These are phyloP conservation scores for Daedaleopsis sinensis DNA, from an alignment of 768 basidiomycete species.

Conservation along the genomic window DNA sequence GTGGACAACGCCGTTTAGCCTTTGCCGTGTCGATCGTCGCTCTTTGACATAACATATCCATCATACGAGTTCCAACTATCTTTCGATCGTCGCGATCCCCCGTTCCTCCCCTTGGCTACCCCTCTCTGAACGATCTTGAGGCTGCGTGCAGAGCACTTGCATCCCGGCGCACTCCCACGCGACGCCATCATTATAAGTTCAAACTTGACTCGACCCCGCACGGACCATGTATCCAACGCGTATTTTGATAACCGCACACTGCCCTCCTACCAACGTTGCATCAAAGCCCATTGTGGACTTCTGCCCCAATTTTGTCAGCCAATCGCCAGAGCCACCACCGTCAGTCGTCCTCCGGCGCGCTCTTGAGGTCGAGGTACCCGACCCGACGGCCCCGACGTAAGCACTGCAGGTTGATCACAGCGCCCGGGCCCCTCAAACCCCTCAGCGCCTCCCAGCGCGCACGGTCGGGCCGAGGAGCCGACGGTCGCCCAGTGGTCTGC, in stretches of 20 bases:
- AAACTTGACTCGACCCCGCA: not conserved
- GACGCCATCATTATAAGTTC: not conserved
- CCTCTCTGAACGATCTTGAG: too few relatives aligned
- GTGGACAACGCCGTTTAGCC: too few relatives aligned
- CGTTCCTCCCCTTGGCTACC: too few relatives aligned
- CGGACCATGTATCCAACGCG: not conserved
- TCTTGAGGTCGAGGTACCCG: not conserved
- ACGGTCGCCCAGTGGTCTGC: not conserved
- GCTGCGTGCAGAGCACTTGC: too few relatives aligned
- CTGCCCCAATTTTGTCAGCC: not conserved
- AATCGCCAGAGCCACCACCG: slow-evolving; percentile 12
- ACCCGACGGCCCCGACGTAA: not conserved
- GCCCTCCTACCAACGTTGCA: not conserved
- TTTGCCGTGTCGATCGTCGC: too few relatives aligned
- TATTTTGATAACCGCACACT: too few relatives aligned
- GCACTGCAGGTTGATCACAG: not conserved
- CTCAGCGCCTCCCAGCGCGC: not conserved
- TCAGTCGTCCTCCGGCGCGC: slow-evolving; percentile 3
- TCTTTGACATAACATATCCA: too few relatives aligned
- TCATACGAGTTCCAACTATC: too few relatives aligned
- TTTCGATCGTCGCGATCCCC: too few relatives aligned
- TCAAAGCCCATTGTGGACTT: not conserved
- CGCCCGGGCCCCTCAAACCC: too few relatives aligned
- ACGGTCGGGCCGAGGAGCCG: not conserved
- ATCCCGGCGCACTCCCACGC: not conserved